Base-by-base conservation (phyloP, 331 rosid species). In the Prunus yedoensis region DNA sequence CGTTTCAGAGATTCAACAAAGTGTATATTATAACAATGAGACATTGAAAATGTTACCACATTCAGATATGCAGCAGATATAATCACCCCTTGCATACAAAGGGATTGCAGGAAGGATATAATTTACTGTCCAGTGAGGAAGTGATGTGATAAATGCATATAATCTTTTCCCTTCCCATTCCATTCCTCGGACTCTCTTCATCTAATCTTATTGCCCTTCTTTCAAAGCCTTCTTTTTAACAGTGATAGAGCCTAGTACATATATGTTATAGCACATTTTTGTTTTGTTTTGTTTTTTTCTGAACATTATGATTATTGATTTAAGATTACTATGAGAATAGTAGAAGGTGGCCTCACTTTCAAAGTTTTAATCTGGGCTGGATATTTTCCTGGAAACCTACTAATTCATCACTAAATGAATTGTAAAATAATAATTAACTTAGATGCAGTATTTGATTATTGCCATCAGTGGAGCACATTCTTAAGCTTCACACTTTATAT, bases 221-320 rank as follows among this genome's bases (percentile, higher is more conserved):
- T 64, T 74, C 46, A 74, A 74, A 77, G 73, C 83, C 74, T 83
- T 74, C 76, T 66, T 57, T 62, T 49, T 49, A 23, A 35, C 11
- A 12, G 68, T 77, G 77, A 74, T 75, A 83, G 61, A 83, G 66
- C 66, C 77, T 85, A 82, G 90, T 80, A 85, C 87, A 68, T 77
- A 60, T 47, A 12, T 47, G 52, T 47, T 10, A 14, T 10, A 12
- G 38, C 38, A 32, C 38, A 4, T 32, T 35, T 35, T 35, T 5
- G 41, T 35, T 35, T 35, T 35, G 2, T 27, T 27, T 27, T 27
- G 0, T 2, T 27, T 6, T 32, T 1, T 47, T 47, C 14, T 12
- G 51, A 47, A 47, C 51, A 10, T 47, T 47, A 13, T 11, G 14
- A 75, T 49, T 47, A 45, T 70, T 54, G n/a, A 21, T 69, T 4